A percentile compares a stretch with the other conserved stretches of the same genome.
phyloP scores from a whole-genome alignment of 2,329 filamentous ascomycete genomes.

The Boeremia exigua region DNA sequence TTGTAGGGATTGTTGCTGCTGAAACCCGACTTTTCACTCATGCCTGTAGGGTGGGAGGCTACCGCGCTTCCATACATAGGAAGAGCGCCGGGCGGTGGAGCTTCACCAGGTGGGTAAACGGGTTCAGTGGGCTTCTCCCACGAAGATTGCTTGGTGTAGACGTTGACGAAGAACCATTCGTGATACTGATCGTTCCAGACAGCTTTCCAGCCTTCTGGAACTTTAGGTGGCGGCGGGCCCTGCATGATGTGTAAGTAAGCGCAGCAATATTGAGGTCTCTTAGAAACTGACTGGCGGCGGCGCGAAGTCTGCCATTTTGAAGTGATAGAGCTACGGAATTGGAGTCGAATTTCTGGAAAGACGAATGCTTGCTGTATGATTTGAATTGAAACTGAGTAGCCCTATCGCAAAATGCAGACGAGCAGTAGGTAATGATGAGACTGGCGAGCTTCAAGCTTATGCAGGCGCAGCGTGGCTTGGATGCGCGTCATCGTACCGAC shows the following conservation, averaged over 20 bases:
- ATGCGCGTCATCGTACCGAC: constrained; percentile 34
- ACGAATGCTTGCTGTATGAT: not conserved
- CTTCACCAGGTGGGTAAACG: constrained; percentile 60
- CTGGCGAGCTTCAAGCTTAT: constrained; percentile 1
- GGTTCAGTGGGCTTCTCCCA: constrained; percentile 84
- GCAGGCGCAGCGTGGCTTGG: not conserved
- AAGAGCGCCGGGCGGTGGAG: constrained; percentile 71
- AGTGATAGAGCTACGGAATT: not conserved
- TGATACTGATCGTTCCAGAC: constrained; percentile 86
- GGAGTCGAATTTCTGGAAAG: not conserved
- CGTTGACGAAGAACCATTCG: constrained; percentile 94
- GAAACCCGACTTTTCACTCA: constrained; percentile 55
- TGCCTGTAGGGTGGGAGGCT: constrained; percentile 34
- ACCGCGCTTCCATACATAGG: constrained; percentile 45
- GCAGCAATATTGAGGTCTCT: not conserved
- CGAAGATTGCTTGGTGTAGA: constrained; percentile 84
- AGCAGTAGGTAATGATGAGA: not conserved
- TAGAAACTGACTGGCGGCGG: constrained; percentile 41
- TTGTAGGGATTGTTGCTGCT: constrained; percentile 73
- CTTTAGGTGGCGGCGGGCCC: constrained; percentile 63
- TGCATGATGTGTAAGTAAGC: constrained; percentile 23
- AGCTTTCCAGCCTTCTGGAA: constrained; percentile 83
- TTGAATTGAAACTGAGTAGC: not conserved
- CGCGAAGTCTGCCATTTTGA: constrained; percentile 43
- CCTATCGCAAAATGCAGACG: too few species aligned